Evolutionary conservation across 202 grass and related monocot genomes (phyloP), one percentile per base, ranked within the genome.

Genomic region (Tripidium arundinaceum): DNA sequence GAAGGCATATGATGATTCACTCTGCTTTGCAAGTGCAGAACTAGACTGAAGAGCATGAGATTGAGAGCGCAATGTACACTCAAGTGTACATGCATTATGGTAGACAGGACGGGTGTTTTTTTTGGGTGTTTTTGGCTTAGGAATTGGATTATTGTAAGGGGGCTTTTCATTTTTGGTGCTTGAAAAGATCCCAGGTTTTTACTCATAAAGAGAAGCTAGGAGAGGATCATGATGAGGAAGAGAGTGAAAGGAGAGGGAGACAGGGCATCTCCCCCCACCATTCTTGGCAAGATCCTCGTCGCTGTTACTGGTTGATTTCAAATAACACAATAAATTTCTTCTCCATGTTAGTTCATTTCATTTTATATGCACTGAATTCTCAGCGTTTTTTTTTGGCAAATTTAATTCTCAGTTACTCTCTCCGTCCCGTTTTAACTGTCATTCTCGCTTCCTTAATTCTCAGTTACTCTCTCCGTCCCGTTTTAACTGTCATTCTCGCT

Each of bases 201-300:
- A 49, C 33, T 19, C 61, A 67, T 82, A n/a, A 81, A 86, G 68
- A 57, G n/a, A 80, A 83, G 38, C 45, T 59, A 67, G 86, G 76
- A 78, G 78, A 81, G 65, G 60, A 62, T 40, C n/a, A 10, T 26
- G 78, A 59, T 10, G 62, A 36, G 62, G 52, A 71, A 54, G 70
- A 87, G 63, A 85, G 52, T 75, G 87, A 49, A 61, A 86, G 85
- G 85, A 90, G 93, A 95, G 93, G 87, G 93, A 88, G 80, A 60
- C 33, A 61, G 78, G 46, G 60, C 66, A 55, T 86, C 75, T 90
- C 87, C 87, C 92, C 92, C 84, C 89, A 84, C 62, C 86, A 84
- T 80, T 89, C 79, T 79, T 87, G 79, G 3, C 84, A 65, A 71
- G 41, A 72, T 76, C 79, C 74, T 38, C 46, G 68, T 83, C 25